Base-by-base conservation (phyloP, 2,329 filamentous ascomycete genomes). In the Dactylellina drechsleri region DNA sequence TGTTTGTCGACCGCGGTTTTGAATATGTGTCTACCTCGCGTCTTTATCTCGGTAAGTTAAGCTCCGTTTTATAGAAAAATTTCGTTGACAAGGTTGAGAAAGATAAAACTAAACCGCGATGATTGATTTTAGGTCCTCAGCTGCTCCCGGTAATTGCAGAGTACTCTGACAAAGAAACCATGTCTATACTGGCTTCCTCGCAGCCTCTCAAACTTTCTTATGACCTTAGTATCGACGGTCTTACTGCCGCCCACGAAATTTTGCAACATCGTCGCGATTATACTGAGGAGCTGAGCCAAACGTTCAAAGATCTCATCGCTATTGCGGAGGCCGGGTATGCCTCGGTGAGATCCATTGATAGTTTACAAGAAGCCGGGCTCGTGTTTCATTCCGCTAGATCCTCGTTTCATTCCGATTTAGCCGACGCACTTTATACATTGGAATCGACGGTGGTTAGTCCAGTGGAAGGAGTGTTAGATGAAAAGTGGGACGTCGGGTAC, bases 1-100 rank as follows among this genome's bases (percentile, higher is more conserved):
- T 82, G 4, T 78, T 82, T 26, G 79, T 82, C 10, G 81, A 82
- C 41, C 78, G 80, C 16, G 82, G 81, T 80, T 77, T 79, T 36
- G 80, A 82, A 64, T 82, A 82, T 66, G 78, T 77, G 23, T 77
- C 77, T 43, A 81, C 80, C 61, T 80, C 81, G n/a, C 80, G 79
- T 12, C 77, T 82, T 4, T 79, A 77, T 16, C 36, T 59, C 15
- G 56, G 56, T 59, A 43, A 41, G 56, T 31, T 41, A 4, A 18
- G 7, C 43, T 41, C 43, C 4, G 40, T 41, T n/a, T 8, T 43
- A 28, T 28, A 28, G 3, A 28, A n/a, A n/a, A n/a, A n/a, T n/a
- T n/a, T 28, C 26, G 3, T 28, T 28, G 26, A n/a, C 26, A 28
- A 7, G 3, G 3, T 28, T 28, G 26, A 56, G 28, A 28, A n/a